Percentiles rank a stretch among this genome's conserved stretches.
These are phyloP conservation scores for Fusarium sulawesiense DNA, from an alignment of 2,329 filamentous ascomycete species.

Conservation along the genomic window DNA sequence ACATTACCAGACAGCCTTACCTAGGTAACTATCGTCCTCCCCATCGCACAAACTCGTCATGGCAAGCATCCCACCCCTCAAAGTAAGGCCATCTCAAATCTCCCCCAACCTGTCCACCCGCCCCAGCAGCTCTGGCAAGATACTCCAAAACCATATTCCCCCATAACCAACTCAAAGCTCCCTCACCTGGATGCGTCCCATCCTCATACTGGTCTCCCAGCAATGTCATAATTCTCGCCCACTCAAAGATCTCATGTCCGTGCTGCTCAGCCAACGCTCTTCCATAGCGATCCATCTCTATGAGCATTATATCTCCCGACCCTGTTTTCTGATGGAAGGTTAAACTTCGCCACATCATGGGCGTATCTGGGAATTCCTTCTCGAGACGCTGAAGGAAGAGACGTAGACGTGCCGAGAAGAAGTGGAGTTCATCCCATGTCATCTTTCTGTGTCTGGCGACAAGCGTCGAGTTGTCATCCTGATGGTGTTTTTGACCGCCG, in stretches of 20 bases:
- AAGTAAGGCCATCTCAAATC: slow-evolving; percentile 11
- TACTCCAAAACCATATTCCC: slow-evolving; percentile 13
- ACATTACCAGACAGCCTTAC: neutral
- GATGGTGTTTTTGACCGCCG: neutral
- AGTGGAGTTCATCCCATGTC: slow-evolving; percentile 7
- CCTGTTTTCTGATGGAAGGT: slow-evolving; percentile 8
- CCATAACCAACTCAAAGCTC: slow-evolving; percentile 2
- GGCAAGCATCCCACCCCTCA: slow-evolving; percentile 16
- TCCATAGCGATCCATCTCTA: slow-evolving; percentile 12
- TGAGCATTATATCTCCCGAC: neutral
- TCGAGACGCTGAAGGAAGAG: neutral
- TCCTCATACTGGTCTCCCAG: slow-evolving; percentile 2
- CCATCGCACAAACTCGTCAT: neutral
- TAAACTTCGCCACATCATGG: slow-evolving; percentile 7
- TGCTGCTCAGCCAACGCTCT: slow-evolving; percentile 2
- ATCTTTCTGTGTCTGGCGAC: neutral
- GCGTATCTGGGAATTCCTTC: neutral
- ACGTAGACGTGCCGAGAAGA: neutral
- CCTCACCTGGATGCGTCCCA: neutral
- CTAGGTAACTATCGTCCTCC: neutral
- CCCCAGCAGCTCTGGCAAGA: slow-evolving; percentile 5
- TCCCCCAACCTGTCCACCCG: neutral
- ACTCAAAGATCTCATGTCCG: slow-evolving; percentile 9
- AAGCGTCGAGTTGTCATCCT: neutral
- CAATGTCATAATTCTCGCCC: neutral